These are phyloP conservation scores for Chalaropsis thielavioides DNA, from an alignment of 2,329 filamentous ascomycete species.

Conservation along the genomic window DNA sequence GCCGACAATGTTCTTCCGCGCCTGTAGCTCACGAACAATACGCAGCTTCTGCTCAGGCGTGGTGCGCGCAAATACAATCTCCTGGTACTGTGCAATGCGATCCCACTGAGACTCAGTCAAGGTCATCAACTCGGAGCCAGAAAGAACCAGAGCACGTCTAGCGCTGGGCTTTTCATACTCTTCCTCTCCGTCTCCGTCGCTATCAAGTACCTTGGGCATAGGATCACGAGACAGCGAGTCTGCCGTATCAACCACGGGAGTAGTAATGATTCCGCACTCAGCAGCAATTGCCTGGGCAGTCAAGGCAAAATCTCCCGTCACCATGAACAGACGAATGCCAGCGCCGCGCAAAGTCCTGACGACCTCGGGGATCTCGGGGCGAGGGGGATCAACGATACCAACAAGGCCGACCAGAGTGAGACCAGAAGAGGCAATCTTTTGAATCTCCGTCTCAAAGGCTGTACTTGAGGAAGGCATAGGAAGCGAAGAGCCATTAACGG, in stretches of 20 bases:
- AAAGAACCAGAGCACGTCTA: constrained; percentile 44
- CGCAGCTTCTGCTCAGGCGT: constrained; percentile 93
- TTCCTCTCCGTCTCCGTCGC: constrained; percentile 21
- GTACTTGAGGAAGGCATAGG: constrained; percentile 63
- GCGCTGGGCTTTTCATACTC: constrained; percentile 20
- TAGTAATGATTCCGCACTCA: constrained; percentile 67
- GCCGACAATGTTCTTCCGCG: constrained; percentile 82
- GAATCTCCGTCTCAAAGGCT: constrained; percentile 69
- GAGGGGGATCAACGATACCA: constrained; percentile 91
- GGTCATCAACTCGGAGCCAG: constrained; percentile 48
- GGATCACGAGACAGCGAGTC: constrained; percentile 40
- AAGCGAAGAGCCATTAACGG: constrained; percentile 56
- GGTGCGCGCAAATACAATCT: constrained; percentile 85
- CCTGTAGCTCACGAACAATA: constrained; percentile 89
- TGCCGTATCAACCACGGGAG: constrained; percentile 36
- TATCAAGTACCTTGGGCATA: constrained; percentile 45
- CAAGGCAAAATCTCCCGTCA: constrained; percentile 82
- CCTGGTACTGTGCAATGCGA: constrained; percentile 46
- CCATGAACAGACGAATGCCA: constrained; percentile 92
- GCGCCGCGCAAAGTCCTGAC: constrained; percentile 82
- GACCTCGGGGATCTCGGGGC: constrained; percentile 74
- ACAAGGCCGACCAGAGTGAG: constrained; percentile 90
- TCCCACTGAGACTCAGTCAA: constrained; percentile 58
- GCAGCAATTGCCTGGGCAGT: constrained; percentile 71
- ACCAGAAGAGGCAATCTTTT: constrained; percentile 62